A percentile compares a stretch with the other conserved stretches of the same genome.
These are phyloP conservation scores for Termitomyces bulborhizus DNA, from an alignment of 768 basidiomycete species.

Conservation along the genomic window DNA sequence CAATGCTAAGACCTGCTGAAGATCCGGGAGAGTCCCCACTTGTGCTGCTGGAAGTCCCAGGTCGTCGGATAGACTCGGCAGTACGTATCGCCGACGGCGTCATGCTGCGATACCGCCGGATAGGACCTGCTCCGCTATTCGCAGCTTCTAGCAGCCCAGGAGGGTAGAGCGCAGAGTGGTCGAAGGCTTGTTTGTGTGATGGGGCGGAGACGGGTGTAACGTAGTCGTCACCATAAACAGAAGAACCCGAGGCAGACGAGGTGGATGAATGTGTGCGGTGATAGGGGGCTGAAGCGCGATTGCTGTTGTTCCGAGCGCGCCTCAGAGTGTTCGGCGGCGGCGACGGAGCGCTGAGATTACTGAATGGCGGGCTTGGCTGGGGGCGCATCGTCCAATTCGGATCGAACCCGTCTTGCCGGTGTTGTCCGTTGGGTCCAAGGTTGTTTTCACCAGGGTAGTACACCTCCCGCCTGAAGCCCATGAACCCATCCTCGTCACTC, in stretches of 20 bases:
- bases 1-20: constrained; percentile 23
- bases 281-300: neutral
- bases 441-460: constrained; percentile 2
- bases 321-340: constrained; percentile 24
- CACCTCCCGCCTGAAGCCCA: constrained; percentile 15
- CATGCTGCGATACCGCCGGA: constrained; percentile 69
- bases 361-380: constrained; percentile 35
- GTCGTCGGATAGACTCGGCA: constrained; percentile 27
- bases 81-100: constrained; percentile 47
- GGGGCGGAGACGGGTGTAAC: constrained; percentile 58
- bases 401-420: constrained; percentile 5
- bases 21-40: constrained; percentile 26
- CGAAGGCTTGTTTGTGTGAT: constrained; percentile 62
- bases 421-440: neutral
- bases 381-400: constrained; percentile 34
- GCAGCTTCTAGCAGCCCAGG: constrained; percentile 30
- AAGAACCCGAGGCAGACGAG: constrained; percentile 23
- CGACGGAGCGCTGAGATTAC: constrained; percentile 31
- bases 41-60: constrained; percentile 36
- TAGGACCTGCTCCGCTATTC: constrained; percentile 45
- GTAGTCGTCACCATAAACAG: constrained; percentile 29
- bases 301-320: constrained; percentile 17
- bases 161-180: constrained; percentile 48
- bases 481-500: constrained; percentile 50
- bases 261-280: constrained; percentile 13